These are phyloP conservation scores for Rutstroemia sp. DNA, from an alignment of 2,329 filamentous ascomycete species.

Conservation along the genomic window DNA sequence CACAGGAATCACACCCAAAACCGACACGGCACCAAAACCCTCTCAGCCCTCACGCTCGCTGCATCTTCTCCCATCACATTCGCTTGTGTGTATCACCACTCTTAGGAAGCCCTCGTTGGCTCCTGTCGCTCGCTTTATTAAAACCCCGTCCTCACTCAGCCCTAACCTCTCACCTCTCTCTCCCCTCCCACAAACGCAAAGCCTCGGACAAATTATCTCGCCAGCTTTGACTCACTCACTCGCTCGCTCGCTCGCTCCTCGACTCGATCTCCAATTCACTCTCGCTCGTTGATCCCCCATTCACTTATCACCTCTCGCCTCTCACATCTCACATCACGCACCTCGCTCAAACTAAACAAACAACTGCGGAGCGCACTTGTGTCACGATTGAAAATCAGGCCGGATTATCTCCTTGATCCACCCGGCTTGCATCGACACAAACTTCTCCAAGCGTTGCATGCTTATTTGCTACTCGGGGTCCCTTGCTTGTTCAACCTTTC, in stretches of 20 bases:
- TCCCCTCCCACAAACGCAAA: conserved; percentile 16
- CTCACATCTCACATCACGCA: too few species aligned
- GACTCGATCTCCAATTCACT: conserved; percentile 6
- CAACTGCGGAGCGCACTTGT: background rate
- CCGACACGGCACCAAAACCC: background rate
- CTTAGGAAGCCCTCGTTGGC: conserved; percentile 63
- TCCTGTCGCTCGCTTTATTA: conserved; percentile 65
- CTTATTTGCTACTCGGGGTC: conserved; percentile 17
- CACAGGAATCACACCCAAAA: background rate
- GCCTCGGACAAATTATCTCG: conserved; percentile 23
- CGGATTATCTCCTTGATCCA: conserved; percentile 5
- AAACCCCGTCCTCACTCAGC: conserved; percentile 24
- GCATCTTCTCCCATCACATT: conserved; percentile 23
- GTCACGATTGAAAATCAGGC: conserved; percentile 10
- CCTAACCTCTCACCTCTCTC: conserved; percentile 13
- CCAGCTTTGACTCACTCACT: conserved; percentile 16
- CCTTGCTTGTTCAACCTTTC: conserved; percentile 1
- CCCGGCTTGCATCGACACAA: background rate
- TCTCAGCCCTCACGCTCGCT: conserved; percentile 11
- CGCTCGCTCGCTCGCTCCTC: conserved; percentile 14
- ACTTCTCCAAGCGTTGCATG: conserved; percentile 16
- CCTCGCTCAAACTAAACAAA: background rate
- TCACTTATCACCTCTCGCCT: too few species aligned
- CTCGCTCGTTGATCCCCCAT: background rate
- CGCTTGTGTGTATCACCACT: conserved; percentile 28